A percentile compares a stretch with the other conserved stretches of the same genome.
Conservation (phyloP, 2,329 filamentous ascomycete species). For the Diaporthe aspalathi region DNA sequence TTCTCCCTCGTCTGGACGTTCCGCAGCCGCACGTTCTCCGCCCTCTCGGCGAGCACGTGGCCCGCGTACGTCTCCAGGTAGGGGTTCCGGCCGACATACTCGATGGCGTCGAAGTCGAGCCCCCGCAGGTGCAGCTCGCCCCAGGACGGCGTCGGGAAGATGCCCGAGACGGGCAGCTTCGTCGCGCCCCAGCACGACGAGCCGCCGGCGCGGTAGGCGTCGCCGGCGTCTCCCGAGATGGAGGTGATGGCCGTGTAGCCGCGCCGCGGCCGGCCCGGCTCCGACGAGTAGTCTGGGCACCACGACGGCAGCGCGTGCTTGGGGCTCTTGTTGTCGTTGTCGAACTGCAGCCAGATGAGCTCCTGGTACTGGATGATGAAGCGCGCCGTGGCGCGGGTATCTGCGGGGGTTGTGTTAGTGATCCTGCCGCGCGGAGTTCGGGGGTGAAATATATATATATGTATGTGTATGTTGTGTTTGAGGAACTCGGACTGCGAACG, state of each 20-base stretch:
- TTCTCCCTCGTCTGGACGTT: slow-evolving; percentile 10
- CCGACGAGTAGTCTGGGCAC: slow-evolving; percentile 22
- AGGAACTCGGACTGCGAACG: too few species aligned
- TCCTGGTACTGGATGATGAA: slow-evolving; percentile 26
- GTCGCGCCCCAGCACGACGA: slow-evolving; percentile 1
- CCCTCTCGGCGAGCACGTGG: slow-evolving; percentile 1
- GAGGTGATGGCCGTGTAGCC: not conserved
- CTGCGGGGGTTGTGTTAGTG: not conserved
- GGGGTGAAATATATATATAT: too few species aligned
- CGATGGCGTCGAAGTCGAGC: not conserved
- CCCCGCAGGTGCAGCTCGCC: slow-evolving; percentile 19
- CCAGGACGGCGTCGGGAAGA: slow-evolving; percentile 4
- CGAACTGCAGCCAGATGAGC: slow-evolving; percentile 22
- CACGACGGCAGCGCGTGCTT: slow-evolving; percentile 12
- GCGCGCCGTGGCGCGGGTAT: slow-evolving; percentile 12
- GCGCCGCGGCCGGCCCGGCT: not conserved
- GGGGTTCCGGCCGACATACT: slow-evolving; percentile 17
- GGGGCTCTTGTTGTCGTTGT: slow-evolving; percentile 20
- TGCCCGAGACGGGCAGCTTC: not conserved
- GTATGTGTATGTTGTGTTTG: too few species aligned
- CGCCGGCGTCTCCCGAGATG: not conserved
- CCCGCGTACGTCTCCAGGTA: not conserved
- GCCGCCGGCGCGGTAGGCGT: not conserved
- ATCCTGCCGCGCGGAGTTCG: not conserved
- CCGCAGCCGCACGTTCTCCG: slow-evolving; percentile 10